These are phyloP conservation scores for Postia placenta DNA, from an alignment of 768 basidiomycete genomes.

Conservation along the genomic window DNA sequence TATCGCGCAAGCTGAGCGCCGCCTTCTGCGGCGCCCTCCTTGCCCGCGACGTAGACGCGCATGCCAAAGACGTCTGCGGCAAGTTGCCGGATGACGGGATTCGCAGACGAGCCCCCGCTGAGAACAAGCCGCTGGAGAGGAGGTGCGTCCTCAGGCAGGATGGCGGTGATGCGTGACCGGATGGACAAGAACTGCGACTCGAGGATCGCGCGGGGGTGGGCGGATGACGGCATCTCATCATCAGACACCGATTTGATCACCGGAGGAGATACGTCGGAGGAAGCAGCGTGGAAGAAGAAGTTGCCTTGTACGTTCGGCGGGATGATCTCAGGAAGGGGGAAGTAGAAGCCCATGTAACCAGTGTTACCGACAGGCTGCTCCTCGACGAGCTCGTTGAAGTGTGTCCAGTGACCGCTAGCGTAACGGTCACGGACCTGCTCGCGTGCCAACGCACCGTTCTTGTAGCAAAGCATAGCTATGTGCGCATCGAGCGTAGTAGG, in stretches of 20 bases:
- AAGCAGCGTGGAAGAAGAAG: conserved; percentile 47
- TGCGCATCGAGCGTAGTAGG: conserved; percentile 56
- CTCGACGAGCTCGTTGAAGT: conserved; percentile 63
- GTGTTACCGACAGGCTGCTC: conserved; percentile 48
- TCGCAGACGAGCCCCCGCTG: conserved; percentile 75
- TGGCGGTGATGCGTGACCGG: conserved; percentile 60
- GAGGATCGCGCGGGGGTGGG: conserved; percentile 71
- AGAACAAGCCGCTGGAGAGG: conserved; percentile 64
- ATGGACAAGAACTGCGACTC: conserved; percentile 86
- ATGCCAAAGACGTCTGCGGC: conserved; percentile 77
- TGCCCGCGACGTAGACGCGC: conserved; percentile 61
- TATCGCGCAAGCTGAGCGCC: conserved; percentile 68
- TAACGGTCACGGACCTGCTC: conserved; percentile 69
- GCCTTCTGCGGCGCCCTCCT: conserved; percentile 68
- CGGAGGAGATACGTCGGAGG: conserved; percentile 14
- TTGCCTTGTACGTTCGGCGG: conserved; percentile 72
- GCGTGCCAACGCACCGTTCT: conserved; percentile 79
- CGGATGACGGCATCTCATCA: conserved; percentile 32
- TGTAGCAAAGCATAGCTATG: conserved; percentile 91
- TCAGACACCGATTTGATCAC: conserved; percentile 11
- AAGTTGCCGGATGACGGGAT: conserved; percentile 65
- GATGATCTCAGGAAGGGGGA: conserved; percentile 83
- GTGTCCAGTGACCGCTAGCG: conserved; percentile 54
- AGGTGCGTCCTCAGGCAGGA: conserved; percentile 51
- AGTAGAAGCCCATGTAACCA: conserved; percentile 69